Evolutionary conservation across 2,329 filamentous ascomycete genomes (phyloP), one percentile per base, ranked within the genome.

Genomic region (Neobulgaria alba): DNA sequence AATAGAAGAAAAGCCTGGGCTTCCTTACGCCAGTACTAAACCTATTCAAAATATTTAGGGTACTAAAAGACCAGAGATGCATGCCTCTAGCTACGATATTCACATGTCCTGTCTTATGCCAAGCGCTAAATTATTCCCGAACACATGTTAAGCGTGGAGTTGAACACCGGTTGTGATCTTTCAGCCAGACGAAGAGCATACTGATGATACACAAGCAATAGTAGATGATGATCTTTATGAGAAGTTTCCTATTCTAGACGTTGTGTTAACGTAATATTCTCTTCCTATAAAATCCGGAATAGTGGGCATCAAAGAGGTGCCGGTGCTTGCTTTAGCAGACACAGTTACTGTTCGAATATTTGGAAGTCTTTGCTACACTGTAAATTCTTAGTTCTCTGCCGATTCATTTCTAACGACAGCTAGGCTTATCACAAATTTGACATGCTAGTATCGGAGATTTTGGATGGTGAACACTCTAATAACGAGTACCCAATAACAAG

Each of bases 31-130:
- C 4, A 71, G 67, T 50, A 69, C 54, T 10, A 61, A 43, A n/a
- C 5, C 10, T 18, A 29, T 26, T 32, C 10, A 10, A 9, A 34
- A 41, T 17, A 14, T 15, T 4, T 20, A 45, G 41, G 73, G 72
- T 0, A 56, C 61, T 0, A 61, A 67, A 38, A 69, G 69, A 40
- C 70, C 73, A 0, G 71, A 77, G 0, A 82, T 82, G 77, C 79
- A 82, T 59, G 77, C 77, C 29, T 82, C 77, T 55, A 79, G 79
- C 0, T 78, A 82, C 50, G 77, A 80, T 48, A 74, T 79, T 63
- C 77, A 83, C 53, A 71, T 81, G 20, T 67, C 73, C 0, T 61
- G 63, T 15, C 61, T 82, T 3, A 62, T 82, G 2, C 77, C 67
- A 0, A 69, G 71, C 0, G 67, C 73, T 0, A 62, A 68, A 12